Conservation (phyloP, 2,329 filamentous ascomycete genomes). For the Aaosphaeria pasadenensis region DNA sequence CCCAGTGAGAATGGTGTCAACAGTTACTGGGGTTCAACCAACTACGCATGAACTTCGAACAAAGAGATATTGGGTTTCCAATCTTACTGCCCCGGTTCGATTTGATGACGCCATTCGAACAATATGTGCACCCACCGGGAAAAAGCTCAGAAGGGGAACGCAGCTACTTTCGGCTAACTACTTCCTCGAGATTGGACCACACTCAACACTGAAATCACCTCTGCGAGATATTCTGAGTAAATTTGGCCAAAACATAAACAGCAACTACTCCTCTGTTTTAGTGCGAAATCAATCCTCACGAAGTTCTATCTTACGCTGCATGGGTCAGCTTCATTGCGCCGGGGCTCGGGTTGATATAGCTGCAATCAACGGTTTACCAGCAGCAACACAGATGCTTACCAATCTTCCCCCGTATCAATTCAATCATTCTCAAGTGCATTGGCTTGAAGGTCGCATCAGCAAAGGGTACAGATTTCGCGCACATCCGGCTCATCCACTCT, state of each 20-base stretch:
- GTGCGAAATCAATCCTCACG: not conserved
- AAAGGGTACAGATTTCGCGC: conserved; percentile 13
- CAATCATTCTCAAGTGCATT: conserved; percentile 29
- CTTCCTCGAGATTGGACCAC: not conserved
- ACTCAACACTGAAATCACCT: not conserved
- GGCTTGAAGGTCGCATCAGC: conserved; percentile 19
- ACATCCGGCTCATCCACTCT: conserved; percentile 11
- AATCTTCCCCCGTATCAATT: conserved; percentile 32
- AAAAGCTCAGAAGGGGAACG: too few relatives aligned
- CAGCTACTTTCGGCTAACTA: not conserved
- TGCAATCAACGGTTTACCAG: not conserved
- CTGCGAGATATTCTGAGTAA: conserved; percentile 1
- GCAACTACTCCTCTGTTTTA: not conserved
- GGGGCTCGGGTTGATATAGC: not conserved
- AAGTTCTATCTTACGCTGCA: not conserved
- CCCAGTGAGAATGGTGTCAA: not conserved
- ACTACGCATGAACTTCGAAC: not conserved
- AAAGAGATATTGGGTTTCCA: not conserved
- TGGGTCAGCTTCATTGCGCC: not conserved
- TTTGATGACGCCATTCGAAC: not conserved
- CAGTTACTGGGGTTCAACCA: not conserved
- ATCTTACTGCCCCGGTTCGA: not conserved
- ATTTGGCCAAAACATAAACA: not conserved
- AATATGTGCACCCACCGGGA: not conserved
- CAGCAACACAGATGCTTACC: not conserved